A percentile compares a stretch with the other conserved stretches of the same genome.
phyloP scores from a whole-genome alignment of 805 yeast species.

The Yarrowia porcina region DNA sequence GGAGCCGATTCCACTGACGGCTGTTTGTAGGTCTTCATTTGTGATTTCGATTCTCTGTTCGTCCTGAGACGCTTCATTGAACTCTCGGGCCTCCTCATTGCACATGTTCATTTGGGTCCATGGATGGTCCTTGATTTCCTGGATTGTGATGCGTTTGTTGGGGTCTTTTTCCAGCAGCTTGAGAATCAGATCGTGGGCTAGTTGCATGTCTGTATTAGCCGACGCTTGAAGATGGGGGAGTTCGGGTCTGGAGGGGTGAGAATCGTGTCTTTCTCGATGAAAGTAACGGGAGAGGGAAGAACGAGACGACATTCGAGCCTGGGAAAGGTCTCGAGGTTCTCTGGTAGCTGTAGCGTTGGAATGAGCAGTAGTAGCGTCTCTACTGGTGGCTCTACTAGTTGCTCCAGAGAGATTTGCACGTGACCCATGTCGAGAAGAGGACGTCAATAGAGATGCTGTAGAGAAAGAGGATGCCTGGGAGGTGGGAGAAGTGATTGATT shows the following conservation, averaged over 20 bases:
- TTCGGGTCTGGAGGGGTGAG: neutral
- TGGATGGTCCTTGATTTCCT: slow-evolving; percentile 72
- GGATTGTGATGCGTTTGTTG: slow-evolving; percentile 59
- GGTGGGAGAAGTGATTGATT: slow-evolving; percentile 2
- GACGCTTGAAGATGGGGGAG: neutral
- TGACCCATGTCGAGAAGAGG: neutral
- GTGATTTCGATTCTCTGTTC: slow-evolving; percentile 54
- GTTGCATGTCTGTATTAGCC: slow-evolving; percentile 32
- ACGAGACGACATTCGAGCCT: slow-evolving; percentile 6
- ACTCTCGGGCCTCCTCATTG: slow-evolving; percentile 40
- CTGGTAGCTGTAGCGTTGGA: slow-evolving; percentile 4
- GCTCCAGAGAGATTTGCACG: neutral
- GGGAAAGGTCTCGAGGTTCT: neutral
- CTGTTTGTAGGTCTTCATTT: slow-evolving; percentile 66
- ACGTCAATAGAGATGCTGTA: neutral
- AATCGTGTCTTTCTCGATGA: neutral
- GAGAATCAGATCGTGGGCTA: slow-evolving; percentile 53
- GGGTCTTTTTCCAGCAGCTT: slow-evolving; percentile 71
- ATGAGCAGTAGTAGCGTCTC: slow-evolving; percentile 17
- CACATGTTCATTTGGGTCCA: slow-evolving; percentile 42
- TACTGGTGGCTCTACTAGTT: neutral
- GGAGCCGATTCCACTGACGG: slow-evolving; percentile 78
- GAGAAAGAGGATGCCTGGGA: slow-evolving; percentile 15
- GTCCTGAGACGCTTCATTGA: slow-evolving; percentile 38
- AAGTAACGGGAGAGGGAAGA: slow-evolving; percentile 7